These are phyloP conservation scores for Yamadazyma kanchanaburiensis DNA, from an alignment of 1,139 yeast species.

Conservation along the genomic window DNA sequence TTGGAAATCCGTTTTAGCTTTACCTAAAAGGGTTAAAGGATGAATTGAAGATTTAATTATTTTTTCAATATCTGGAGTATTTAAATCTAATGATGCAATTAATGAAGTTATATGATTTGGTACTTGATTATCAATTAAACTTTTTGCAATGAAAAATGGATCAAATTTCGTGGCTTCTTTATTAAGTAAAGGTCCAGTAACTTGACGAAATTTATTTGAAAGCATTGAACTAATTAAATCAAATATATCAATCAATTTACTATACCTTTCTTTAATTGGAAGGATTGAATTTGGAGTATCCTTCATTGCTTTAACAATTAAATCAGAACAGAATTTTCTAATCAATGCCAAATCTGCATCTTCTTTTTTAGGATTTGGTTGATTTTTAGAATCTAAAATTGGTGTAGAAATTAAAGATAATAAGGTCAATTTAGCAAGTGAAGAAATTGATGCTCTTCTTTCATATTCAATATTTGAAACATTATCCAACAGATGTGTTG, in stretches of 20 bases:
- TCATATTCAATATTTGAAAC: conserved; percentile 31
- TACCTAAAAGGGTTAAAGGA: conserved; percentile 61
- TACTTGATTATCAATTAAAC: conserved; percentile 64
- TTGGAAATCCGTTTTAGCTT: conserved; percentile 56
- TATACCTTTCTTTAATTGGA: conserved; percentile 37
- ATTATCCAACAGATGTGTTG: conserved; percentile 43
- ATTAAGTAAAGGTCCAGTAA: conserved; percentile 44
- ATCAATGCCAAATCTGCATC: conserved; percentile 72
- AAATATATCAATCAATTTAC: conserved; percentile 55
- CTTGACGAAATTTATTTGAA: conserved; percentile 39
- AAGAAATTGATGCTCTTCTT: conserved; percentile 43
- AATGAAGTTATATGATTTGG: conserved; percentile 56
- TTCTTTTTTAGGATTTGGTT: conserved; percentile 45
- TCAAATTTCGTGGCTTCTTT: conserved; percentile 52
- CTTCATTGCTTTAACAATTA: conserved; percentile 58
- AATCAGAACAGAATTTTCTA: conserved; percentile 71
- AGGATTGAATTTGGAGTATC: conserved; percentile 35
- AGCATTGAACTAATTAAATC: conserved; percentile 48
- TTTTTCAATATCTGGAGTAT: conserved; percentile 62
- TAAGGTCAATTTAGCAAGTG: conserved; percentile 51
- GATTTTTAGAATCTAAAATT: conserved; percentile 35
- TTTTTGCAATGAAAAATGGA: conserved; percentile 56
- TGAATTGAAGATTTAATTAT: conserved; percentile 57
- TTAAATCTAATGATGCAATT: conserved; percentile 64
- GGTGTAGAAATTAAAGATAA: conserved; percentile 61